These are phyloP conservation scores for Pyracantha coccinea DNA, from an alignment of 331 rosid species.

Conservation along the genomic window DNA sequence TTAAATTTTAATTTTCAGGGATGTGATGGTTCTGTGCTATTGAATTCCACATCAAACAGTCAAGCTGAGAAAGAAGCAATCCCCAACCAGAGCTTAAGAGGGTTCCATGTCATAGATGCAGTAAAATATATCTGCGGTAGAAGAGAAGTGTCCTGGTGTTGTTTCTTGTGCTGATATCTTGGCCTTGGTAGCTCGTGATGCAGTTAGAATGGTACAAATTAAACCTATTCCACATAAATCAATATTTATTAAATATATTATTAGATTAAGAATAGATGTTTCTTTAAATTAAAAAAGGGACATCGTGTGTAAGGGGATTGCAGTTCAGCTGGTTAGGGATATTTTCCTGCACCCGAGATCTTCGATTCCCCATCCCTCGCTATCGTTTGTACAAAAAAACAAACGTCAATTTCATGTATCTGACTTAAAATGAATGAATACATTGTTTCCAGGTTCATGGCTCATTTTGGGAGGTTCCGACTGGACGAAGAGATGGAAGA, in stretches of 20 bases:
- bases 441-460: conserved; percentile 17
- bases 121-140: conserved; percentile 17
- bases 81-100: conserved; percentile 34
- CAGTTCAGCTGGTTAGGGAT: no score
- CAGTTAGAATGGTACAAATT: conserved; percentile 19
- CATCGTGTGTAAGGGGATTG: no score
- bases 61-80: conserved; percentile 22
- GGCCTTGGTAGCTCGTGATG: conserved; percentile 28
- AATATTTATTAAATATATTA: neutral
- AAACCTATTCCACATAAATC: neutral
- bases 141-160: conserved; percentile 28
- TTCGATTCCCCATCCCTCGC: no score
- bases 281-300: no score
- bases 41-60: conserved; percentile 12
- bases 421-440: neutral
- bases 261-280: neutral
- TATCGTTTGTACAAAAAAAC: no score
- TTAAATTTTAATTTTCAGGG: conserved; percentile 15
- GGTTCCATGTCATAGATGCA: conserved; percentile 27
- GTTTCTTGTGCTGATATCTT: conserved; percentile 39
- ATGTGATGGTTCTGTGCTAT: conserved; percentile 35
- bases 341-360: no score
- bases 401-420: no score
- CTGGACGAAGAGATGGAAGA: conserved; percentile 42
- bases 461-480: conserved; percentile 36